A percentile compares a stretch with the other conserved stretches of the same genome.
phyloP scores from a whole-genome alignment of 805 yeast genomes.

The Pichia phayaonensis region DNA sequence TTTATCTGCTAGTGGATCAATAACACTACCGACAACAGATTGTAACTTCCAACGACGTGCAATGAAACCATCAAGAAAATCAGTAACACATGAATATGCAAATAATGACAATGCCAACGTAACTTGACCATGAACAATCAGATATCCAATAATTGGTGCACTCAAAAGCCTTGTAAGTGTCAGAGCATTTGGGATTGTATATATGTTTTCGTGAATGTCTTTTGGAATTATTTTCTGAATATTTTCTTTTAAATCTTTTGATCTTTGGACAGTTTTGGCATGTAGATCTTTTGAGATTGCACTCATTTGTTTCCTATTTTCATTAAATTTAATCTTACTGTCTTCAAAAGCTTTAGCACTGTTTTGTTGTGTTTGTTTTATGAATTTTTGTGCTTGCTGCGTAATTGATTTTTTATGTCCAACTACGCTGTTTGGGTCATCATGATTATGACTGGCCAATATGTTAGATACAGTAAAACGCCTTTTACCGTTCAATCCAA shows the following conservation, averaged over 20 bases:
- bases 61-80: conserved; percentile 83
- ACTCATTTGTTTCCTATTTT: conserved; percentile 6
- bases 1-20: conserved; percentile 96
- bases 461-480: not conserved
- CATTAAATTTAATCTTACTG: not conserved
- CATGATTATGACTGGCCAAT: not conserved
- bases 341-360: conserved; percentile 9
- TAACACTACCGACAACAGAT: conserved; percentile 79
- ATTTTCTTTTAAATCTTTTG: conserved; percentile 20
- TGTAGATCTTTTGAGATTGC: conserved; percentile 12
- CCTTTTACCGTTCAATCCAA: not conserved
- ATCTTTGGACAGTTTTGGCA: conserved; percentile 15
- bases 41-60: conserved; percentile 75
- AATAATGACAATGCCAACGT: conserved; percentile 65
- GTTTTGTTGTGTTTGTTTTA: conserved; percentile 4
- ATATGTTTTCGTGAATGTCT: conserved; percentile 49
- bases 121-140: conserved; percentile 57
- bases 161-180: conserved; percentile 74
- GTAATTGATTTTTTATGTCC: not conserved
- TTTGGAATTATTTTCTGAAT: conserved; percentile 26
- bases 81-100: conserved; percentile 82
- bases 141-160: conserved; percentile 81
- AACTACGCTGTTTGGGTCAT: not conserved
- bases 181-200: conserved; percentile 79
- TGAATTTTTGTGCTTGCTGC: conserved; percentile 1